Evolutionary conservation across 176 grass and related monocot species (phyloP), one percentile per base, ranked within the genome.

Genomic region (Saccharum spontaneum): DNA sequence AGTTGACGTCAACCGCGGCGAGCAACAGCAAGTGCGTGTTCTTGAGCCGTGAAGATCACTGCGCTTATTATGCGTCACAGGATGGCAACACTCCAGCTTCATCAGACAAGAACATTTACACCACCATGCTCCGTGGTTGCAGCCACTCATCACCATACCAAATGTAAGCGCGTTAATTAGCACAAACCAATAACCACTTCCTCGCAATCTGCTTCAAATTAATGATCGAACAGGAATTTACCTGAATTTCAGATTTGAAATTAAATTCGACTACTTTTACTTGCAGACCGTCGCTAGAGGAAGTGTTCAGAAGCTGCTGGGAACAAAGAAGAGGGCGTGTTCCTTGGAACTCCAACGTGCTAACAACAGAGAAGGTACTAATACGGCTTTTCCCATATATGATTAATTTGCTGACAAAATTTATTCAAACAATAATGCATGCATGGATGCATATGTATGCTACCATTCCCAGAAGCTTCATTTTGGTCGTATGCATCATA

Each of bases 241-340:
- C 34, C 6, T 68, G 66, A 18, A 26, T 30, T 71, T 20, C 34
- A 41, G 5, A 28, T 60, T 26, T 22, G 16, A 11, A 41, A 30
- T 6, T 39, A 82, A 82, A 6, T 41, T 73, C 6, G 4, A 44
- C 45, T 62, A 4, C 44, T 16, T 20, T 67, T 45, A 8, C 18
- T 67, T 55, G 60, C 82, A 93, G 92, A 34, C 75, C 79, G 20
- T 83, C 86, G 6, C 60, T 84, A 18, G 80, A 83, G 22, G 79
- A 73, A 15, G 33, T 88, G 43, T 71, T 84, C 40, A 83, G 88
- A 88, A 79, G 39, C 52, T 86, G 85, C 50, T 86, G 82, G 88
- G 91, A 87, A 20, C 40, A 85, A 75, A 86, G 24, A n/a, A 88
- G 52, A 81, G 64, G 70, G 14, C 70, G 14, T 76, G 31, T 76